phyloP scores from a whole-genome alignment of 2,329 filamentous ascomycete genomes.

The Penicillium sp. region DNA sequence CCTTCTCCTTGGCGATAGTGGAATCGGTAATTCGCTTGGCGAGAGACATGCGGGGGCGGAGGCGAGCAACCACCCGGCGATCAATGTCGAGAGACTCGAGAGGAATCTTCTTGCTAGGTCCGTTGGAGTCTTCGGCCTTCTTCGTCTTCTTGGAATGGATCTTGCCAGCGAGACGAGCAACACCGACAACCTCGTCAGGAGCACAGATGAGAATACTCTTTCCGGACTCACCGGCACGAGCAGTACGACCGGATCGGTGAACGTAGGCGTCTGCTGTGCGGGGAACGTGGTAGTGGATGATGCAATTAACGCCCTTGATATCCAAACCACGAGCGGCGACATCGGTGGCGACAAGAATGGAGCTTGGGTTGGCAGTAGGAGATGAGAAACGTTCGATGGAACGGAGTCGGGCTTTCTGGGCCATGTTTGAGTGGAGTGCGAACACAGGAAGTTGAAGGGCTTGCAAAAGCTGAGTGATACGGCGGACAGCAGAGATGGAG shows the following conservation, averaged over 20 bases:
- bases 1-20: slow-evolving; percentile 80
- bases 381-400: slow-evolving; percentile 85
- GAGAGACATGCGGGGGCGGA: slow-evolving; percentile 73
- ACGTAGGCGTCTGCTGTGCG: slow-evolving; percentile 91
- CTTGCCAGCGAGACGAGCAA: slow-evolving; percentile 78
- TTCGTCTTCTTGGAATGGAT: slow-evolving; percentile 67
- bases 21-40: slow-evolving; percentile 87
- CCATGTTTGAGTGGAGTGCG: slow-evolving; percentile 88
- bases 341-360: slow-evolving; percentile 87
- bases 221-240: slow-evolving; percentile 73
- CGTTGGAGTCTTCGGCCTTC: slow-evolving; percentile 34
- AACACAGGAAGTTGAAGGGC: slow-evolving; percentile 74
- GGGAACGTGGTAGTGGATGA: slow-evolving; percentile 94
- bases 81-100: slow-evolving; percentile 73
- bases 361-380: slow-evolving; percentile 50
- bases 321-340: slow-evolving; percentile 93
- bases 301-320: slow-evolving; percentile 82
- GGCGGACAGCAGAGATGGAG: slow-evolving; percentile 87
- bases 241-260: slow-evolving; percentile 90
- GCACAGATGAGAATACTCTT: slow-evolving; percentile 84
- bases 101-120: slow-evolving; percentile 60
- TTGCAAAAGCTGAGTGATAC: slow-evolving; percentile 78
- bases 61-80: slow-evolving; percentile 68
- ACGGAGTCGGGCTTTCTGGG: slow-evolving; percentile 89
- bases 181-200: slow-evolving; percentile 84